Percentiles rank a stretch among this genome's conserved stretches.
Evolutionary conservation across 768 basidiomycete genomes (phyloP).

Genomic region (Kwoniella mangroviensis): DNA sequence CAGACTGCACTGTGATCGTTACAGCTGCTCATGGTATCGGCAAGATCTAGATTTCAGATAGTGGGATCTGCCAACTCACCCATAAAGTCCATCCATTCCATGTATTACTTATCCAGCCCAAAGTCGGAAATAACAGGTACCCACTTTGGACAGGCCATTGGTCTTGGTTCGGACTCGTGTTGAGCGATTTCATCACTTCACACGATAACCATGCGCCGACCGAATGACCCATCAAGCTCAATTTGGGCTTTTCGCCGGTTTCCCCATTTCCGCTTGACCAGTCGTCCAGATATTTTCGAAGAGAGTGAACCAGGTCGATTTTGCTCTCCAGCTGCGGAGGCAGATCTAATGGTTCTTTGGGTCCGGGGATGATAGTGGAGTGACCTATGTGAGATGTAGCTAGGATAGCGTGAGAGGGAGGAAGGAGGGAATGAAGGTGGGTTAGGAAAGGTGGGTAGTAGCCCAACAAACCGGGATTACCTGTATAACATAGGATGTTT

Average conservation of each 20-base stretch:
- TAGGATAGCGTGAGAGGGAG: slow-evolving; percentile 64
- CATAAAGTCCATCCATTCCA: slow-evolving; percentile 69
- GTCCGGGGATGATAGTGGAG: slow-evolving; percentile 60
- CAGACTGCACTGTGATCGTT: slow-evolving; percentile 41
- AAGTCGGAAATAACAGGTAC: slow-evolving; percentile 73
- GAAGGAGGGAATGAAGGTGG: slow-evolving; percentile 64
- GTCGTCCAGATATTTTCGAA: slow-evolving; percentile 31
- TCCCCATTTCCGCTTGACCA: slow-evolving; percentile 30
- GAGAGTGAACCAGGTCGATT: slow-evolving; percentile 63
- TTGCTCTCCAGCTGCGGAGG: slow-evolving; percentile 65
- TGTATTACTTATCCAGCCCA: slow-evolving; percentile 67
- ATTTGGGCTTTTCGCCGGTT: slow-evolving; percentile 10
- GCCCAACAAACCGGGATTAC: slow-evolving; percentile 67
- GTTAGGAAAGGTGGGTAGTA: slow-evolving; percentile 73
- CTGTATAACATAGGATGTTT: slow-evolving; percentile 37
- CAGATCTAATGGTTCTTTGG: slow-evolving; percentile 57
- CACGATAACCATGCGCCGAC: slow-evolving; percentile 73
- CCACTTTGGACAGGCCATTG: slow-evolving; percentile 57
- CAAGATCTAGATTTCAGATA: too few species aligned
- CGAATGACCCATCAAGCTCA: slow-evolving; percentile 63
- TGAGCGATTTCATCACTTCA: slow-evolving; percentile 61
- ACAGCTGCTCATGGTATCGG: too few species aligned
- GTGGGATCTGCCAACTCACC: too few species aligned
- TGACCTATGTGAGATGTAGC: slow-evolving; percentile 66
- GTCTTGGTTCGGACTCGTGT: not conserved